Conservation (phyloP, 768 basidiomycete genomes). For the Pisolithus albus region DNA sequence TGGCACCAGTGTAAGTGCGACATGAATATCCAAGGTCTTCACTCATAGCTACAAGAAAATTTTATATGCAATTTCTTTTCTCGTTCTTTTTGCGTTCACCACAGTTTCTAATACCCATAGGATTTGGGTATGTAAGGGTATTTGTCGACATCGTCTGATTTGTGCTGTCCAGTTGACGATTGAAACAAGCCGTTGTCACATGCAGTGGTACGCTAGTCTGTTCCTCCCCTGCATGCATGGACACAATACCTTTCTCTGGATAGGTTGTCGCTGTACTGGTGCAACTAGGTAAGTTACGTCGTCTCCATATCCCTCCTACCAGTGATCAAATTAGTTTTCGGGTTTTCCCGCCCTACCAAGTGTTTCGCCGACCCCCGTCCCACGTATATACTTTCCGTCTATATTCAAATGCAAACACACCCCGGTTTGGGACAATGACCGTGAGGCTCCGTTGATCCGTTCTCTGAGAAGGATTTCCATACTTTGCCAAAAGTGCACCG, state of each 20-base stretch:
- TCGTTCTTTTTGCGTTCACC: conserved; percentile 2
- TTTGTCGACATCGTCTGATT: neutral
- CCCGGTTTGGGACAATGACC: too few relatives aligned
- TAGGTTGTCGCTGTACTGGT: conserved; percentile 3
- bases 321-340: neutral
- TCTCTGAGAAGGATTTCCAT: too few relatives aligned
- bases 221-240: neutral
- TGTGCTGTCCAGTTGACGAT: conserved; percentile 11
- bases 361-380: too few relatives aligned
- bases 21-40: neutral
- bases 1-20: conserved; percentile 2
- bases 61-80: conserved; percentile 8
- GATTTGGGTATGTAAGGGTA: conserved; percentile 17
- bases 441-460: too few relatives aligned
- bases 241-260: neutral
- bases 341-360: neutral
- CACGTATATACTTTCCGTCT: too few relatives aligned
- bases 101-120: conserved; percentile 22
- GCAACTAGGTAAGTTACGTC: conserved; percentile 10
- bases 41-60: neutral
- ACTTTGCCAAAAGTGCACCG: too few relatives aligned
- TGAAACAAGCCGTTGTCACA: conserved; percentile 10
- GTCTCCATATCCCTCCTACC: neutral
- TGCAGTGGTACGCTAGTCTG: conserved; percentile 9
- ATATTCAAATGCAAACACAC: too few relatives aligned